A percentile compares a stretch with the other conserved stretches of the same genome.
These are phyloP conservation scores for Nothophytophthora sp. DNA, from an alignment of 352 stramenopile species.

Conservation along the genomic window DNA sequence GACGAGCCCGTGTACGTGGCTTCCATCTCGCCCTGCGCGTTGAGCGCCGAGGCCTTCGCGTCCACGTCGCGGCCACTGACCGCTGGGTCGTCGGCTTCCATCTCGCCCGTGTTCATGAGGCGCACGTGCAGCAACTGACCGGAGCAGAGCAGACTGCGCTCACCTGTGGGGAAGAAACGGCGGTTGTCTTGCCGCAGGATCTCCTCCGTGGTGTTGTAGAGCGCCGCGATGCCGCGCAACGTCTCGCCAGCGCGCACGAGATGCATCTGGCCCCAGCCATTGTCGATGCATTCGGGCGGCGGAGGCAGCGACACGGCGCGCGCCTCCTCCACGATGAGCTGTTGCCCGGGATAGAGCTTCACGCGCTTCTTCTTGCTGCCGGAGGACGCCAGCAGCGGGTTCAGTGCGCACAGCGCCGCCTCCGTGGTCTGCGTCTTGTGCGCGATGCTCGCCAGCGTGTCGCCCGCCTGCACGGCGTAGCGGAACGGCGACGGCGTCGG, in stretches of 20 bases:
- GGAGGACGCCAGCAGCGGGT: slow-evolving; percentile 51
- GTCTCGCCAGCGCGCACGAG: slow-evolving; percentile 70
- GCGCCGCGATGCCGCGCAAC: slow-evolving; percentile 60
- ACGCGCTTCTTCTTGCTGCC: slow-evolving; percentile 38
- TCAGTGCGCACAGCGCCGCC: slow-evolving; percentile 57
- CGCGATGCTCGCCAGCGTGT: slow-evolving; percentile 67
- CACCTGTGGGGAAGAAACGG: slow-evolving; percentile 73
- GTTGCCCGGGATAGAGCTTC: slow-evolving; percentile 72
- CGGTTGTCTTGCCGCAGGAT: slow-evolving; percentile 83
- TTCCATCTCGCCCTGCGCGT: slow-evolving; percentile 10
- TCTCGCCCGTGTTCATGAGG: slow-evolving; percentile 74
- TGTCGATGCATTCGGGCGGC: slow-evolving; percentile 77
- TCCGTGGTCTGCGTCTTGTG: slow-evolving; percentile 66
- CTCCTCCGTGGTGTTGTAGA: slow-evolving; percentile 85
- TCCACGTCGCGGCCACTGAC: slow-evolving; percentile 9
- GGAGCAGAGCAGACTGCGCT: slow-evolving; percentile 64
- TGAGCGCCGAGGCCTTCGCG: slow-evolving; percentile 8
- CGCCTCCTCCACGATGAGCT: slow-evolving; percentile 76
- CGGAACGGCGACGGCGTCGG: slow-evolving; percentile 60
- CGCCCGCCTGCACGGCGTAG: slow-evolving; percentile 65
- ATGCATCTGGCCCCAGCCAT: slow-evolving; percentile 87
- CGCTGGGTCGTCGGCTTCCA: slow-evolving; percentile 36
- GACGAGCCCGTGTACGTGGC: slow-evolving; percentile 38
- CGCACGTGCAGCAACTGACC: slow-evolving; percentile 81
- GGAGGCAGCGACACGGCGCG: slow-evolving; percentile 68